These are phyloP conservation scores for Prunus dulcis DNA, from an alignment of 306 rosid genomes.

Conservation along the genomic window DNA sequence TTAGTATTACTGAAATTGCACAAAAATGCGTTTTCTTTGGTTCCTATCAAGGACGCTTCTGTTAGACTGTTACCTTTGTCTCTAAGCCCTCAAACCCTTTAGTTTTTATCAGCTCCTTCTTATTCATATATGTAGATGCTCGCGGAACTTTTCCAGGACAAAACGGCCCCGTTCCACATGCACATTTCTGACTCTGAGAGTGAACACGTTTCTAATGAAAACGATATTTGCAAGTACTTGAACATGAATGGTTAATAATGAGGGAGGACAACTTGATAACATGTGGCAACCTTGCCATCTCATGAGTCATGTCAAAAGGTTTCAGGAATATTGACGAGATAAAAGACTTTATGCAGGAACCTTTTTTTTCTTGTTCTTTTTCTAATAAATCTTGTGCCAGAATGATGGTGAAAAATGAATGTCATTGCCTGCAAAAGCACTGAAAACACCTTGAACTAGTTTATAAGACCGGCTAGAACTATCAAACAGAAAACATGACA, in stretches of 20 bases:
- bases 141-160: conserved; percentile 2
- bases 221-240: neutral
- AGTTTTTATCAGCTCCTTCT: conserved; percentile 4
- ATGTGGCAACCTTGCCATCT: conserved; percentile 14
- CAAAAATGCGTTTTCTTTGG: neutral
- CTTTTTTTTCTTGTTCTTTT: neutral
- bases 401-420: conserved; percentile 5
- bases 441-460: neutral
- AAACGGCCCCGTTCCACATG: neutral
- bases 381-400: neutral
- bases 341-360: neutral
- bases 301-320: neutral
- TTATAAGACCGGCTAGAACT: neutral
- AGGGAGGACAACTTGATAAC: neutral
- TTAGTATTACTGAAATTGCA: neutral
- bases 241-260: conserved; percentile 7
- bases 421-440: neutral
- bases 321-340: neutral
- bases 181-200: neutral
- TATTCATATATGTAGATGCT: conserved; percentile 22
- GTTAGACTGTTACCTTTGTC: conserved; percentile 15
- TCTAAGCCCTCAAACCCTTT: conserved; percentile 17
- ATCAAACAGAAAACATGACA: conserved; percentile 12
- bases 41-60: conserved; percentile 4
- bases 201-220: neutral